Conservation (phyloP, 768 basidiomycete genomes). For the Gymnopilus dilepis region DNA sequence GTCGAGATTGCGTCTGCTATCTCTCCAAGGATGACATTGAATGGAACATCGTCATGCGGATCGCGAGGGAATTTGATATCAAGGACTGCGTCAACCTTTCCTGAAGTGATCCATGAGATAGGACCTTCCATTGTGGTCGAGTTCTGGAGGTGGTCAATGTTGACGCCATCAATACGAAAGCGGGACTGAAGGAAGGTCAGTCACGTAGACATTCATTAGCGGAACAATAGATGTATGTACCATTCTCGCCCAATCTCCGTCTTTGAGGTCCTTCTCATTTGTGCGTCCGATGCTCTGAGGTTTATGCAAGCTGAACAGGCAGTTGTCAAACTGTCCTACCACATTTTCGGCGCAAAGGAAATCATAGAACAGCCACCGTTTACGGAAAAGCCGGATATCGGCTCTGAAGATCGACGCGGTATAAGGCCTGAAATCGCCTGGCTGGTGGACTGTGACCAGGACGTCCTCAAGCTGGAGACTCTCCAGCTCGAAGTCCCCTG, state of each 20-base stretch:
- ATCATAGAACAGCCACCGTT: conserved; percentile 96
- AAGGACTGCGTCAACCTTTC: conserved; percentile 94
- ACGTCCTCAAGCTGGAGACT: conserved; percentile 91
- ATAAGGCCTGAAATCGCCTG: conserved; percentile 89
- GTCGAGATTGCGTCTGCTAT: conserved; percentile 88
- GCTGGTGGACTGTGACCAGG: conserved; percentile 93
- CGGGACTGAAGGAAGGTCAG: conserved; percentile 64
- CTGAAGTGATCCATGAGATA: conserved; percentile 97
- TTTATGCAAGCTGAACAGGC: conserved; percentile 93
- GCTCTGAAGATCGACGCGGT: conserved; percentile 94
- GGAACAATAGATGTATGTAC: conserved; percentile 46
- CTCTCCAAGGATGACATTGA: conserved; percentile 87
- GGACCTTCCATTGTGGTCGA: conserved; percentile 84
- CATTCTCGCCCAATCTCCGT: conserved; percentile 89
- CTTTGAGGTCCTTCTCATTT: conserved; percentile 82
- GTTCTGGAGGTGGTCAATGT: conserved; percentile 92
- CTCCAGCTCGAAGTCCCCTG: conserved; percentile 93
- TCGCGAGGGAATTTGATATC: conserved; percentile 97
- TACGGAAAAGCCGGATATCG: conserved; percentile 80
- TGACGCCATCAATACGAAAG: conserved; percentile 95
- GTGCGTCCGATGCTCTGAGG: conserved; percentile 96
- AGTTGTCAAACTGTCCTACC: conserved; percentile 98
- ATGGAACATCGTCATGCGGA: conserved; percentile 64
- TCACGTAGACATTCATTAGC: not conserved
- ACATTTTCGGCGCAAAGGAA: conserved; percentile 93